Conservation (phyloP, 257 asterid species). For the Hygrophila difformis region DNA sequence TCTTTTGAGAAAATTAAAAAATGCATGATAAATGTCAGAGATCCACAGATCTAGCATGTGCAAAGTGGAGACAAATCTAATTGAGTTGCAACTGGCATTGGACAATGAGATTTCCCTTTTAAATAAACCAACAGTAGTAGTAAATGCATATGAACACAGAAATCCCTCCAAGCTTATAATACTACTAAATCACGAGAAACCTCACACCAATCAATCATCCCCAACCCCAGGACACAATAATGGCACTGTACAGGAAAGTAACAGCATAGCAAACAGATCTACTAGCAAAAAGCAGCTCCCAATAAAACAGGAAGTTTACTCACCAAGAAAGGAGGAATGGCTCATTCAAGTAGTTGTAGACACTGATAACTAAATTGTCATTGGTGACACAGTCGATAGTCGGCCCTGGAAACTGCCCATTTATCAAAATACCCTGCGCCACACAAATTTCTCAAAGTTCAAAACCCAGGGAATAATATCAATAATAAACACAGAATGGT, state of each 20-base stretch:
- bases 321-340: slow-evolving; percentile 96
- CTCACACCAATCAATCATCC: too few species aligned
- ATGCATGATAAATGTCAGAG: slow-evolving; percentile 34
- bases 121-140: background rate
- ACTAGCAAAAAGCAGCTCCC: background rate
- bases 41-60: slow-evolving; percentile 52
- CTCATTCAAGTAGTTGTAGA: slow-evolving; percentile 73
- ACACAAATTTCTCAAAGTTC: slow-evolving; percentile 10
- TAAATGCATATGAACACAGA: too few species aligned
- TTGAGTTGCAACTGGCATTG: background rate
- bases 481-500: background rate
- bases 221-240: too few species aligned
- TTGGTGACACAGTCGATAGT: slow-evolving; percentile 86
- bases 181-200: too few species aligned
- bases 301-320: slow-evolving; percentile 1
- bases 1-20: too few species aligned
- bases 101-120: slow-evolving; percentile 7
- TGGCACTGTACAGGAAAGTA: too few species aligned
- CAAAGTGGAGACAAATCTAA: slow-evolving; percentile 23
- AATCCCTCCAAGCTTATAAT: too few species aligned
- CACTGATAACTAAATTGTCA: slow-evolving; percentile 87
- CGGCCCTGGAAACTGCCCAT: slow-evolving; percentile 98
- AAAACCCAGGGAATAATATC: slow-evolving; percentile 16
- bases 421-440: slow-evolving; percentile 85
- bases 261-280: too few species aligned